Evolutionary conservation across 225 moss, liverwort and hornwort genomes (phyloP).

Genomic region (Physcomitrium patens): DNA sequence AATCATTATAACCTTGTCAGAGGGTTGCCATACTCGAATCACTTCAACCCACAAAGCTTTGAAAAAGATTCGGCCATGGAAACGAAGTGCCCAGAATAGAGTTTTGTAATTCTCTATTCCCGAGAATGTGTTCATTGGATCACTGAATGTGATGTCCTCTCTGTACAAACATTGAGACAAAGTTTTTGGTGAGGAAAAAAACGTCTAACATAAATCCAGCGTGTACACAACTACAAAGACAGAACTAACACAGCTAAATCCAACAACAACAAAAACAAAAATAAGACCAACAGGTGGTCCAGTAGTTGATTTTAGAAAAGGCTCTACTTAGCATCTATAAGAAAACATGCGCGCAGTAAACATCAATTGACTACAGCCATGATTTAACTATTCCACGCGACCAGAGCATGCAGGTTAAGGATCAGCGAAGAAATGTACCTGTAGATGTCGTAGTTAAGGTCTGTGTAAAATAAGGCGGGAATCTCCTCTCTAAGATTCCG

Average conservation of each 20-base stretch:
- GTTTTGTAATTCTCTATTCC: conserved; percentile 92
- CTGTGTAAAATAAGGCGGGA: conserved; percentile 86
- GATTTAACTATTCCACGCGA: no score
- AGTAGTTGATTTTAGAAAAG: neutral
- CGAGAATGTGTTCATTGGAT: conserved; percentile 83
- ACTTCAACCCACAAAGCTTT: conserved; percentile 95
- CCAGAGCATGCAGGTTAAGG: neutral
- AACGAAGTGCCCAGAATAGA: conserved; percentile 93
- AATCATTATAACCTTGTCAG: conserved; percentile 92
- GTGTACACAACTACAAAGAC: no score
- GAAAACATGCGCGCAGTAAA: neutral
- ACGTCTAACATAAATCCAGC: neutral
- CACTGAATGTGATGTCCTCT: conserved; percentile 88
- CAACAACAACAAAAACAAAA: neutral
- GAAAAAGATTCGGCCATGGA: conserved; percentile 96
- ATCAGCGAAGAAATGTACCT: conserved; percentile 45
- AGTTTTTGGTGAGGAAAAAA: neutral
- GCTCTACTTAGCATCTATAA: neutral
- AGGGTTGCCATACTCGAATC: conserved; percentile 91
- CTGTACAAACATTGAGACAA: conserved; percentile 38
- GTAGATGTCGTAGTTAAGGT: conserved; percentile 90
- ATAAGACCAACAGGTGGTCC: neutral
- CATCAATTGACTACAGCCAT: neutral
- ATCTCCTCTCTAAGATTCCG: conserved; percentile 90
- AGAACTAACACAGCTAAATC: no score